A percentile compares a stretch with the other conserved stretches of the same genome.
These are phyloP conservation scores for Hanseniaspora mollemarum DNA, from an alignment of 805 yeast genomes.

Conservation along the genomic window DNA sequence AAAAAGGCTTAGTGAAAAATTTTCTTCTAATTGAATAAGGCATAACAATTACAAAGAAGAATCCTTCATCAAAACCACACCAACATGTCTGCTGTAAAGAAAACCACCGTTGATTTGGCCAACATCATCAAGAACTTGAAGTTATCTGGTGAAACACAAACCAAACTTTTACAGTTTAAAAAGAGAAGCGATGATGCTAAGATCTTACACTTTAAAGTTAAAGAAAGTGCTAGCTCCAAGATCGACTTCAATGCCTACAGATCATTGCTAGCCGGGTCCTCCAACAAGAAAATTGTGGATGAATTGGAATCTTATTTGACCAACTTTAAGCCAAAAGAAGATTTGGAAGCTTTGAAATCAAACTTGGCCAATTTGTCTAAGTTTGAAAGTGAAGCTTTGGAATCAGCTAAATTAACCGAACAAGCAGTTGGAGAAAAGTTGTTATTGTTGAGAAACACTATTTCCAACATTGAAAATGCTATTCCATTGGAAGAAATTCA, in stretches of 20 bases:
- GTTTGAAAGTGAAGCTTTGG: constrained; percentile 89
- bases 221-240: constrained; percentile 50
- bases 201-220: constrained; percentile 59
- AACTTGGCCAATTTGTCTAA: constrained; percentile 85
- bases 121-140: constrained; percentile 80
- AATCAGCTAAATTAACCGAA: constrained; percentile 91
- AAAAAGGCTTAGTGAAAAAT: too few relatives aligned
- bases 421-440: constrained; percentile 77
- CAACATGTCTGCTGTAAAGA: constrained; percentile 31
- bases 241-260: constrained; percentile 80
- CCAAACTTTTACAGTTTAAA: constrained; percentile 81
- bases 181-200: constrained; percentile 98
- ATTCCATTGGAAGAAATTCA: constrained; percentile 97
- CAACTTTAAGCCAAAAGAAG: constrained; percentile 58
- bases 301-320: constrained; percentile 69
- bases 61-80: neutral
- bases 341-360: constrained; percentile 69
- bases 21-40: too few relatives aligned
- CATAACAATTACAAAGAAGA: neutral
- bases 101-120: constrained; percentile 80
- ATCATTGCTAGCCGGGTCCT: constrained; percentile 42
- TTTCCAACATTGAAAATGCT: constrained; percentile 87
- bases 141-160: constrained; percentile 82
- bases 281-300: constrained; percentile 67
- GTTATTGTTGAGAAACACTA: constrained; percentile 71